phyloP scores from a whole-genome alignment of 2,329 filamentous ascomycete species.

The Pseudogymnoascus sp. region DNA sequence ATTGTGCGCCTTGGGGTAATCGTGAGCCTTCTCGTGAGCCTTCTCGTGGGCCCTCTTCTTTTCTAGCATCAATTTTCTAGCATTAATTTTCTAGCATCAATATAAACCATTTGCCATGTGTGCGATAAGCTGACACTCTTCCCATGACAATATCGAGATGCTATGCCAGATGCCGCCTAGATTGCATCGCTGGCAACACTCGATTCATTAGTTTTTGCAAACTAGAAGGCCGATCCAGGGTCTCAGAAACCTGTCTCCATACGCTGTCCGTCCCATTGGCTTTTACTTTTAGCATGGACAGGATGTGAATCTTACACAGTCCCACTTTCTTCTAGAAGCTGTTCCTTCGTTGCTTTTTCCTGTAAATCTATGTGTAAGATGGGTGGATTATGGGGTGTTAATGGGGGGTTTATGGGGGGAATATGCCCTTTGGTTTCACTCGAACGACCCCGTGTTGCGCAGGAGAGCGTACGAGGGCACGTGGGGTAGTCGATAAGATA shows the following conservation, averaged over 20 bases:
- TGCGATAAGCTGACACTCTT: background rate
- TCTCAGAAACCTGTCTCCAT: background rate
- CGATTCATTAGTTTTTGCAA: background rate
- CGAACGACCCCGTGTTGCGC: background rate
- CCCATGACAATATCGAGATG: background rate
- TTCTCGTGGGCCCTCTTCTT: too few species aligned
- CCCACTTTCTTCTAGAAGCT: background rate
- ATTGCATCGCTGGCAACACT: background rate
- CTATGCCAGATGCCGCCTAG: background rate
- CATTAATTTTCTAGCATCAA: too few species aligned
- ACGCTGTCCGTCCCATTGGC: background rate
- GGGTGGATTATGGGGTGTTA: background rate
- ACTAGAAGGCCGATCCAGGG: background rate
- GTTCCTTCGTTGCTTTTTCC: background rate
- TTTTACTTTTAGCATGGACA: background rate
- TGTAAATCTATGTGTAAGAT: background rate
- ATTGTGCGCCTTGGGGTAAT: too few species aligned
- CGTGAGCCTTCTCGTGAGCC: too few species aligned
- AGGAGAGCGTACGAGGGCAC: background rate
- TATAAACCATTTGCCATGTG: too few species aligned
- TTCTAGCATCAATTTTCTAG: too few species aligned
- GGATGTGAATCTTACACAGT: background rate
- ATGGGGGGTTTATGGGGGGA: background rate
- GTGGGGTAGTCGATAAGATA: background rate
- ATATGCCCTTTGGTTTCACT: background rate